Evolutionary conservation across 495 filamentous ascomycete species (phyloP), one percentile per base, ranked within the genome.

Genomic region (Lophiotrema nucula): DNA sequence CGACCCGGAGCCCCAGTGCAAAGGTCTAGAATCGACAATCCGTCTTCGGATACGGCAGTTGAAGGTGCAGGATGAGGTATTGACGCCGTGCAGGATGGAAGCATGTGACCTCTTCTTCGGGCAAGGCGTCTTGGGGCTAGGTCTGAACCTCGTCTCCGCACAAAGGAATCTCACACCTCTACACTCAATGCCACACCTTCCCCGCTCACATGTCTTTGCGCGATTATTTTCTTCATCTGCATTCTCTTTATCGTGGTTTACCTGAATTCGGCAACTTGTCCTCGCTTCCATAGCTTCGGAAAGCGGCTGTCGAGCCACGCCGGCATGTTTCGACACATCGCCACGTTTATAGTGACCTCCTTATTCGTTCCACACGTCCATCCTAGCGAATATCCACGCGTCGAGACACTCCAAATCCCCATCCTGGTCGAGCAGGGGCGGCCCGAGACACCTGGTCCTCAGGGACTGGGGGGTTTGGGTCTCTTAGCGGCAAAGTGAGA

Each of bases 401-500:
- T 26, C 25, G 31, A 21, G 43, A 27, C 42, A 37, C 6, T 19
- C 18, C 53, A 35, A 25, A 19, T 15, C 21, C 18, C 18, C 22
- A 31, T 48, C 43, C 43, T 38, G 11, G 44, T 39, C 21, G 19
- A 27, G 18, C 53, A 39, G 18, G 53, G 43, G 22, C 53, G 39
- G 33, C 43, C 16, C 4, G 37, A 10, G 52, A 47, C 18, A 56
- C 43, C 16, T 3, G 10, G 47, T 37, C 25, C 39, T 37, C 52
- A 56, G 53, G 53, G 53, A 42, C 27, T 27, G 31, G 41, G 8
- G 6, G 41, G 19, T 25, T 25, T 43, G 38, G 21, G 31, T 3
- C 53, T 47, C 5, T 38, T 42, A 56, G 42, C 53, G 53, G 43
- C 12, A 37, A 56, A 47, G 53, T 56, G 53, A 56, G 53, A 47